A percentile compares a stretch with the other conserved stretches of the same genome.
These are phyloP conservation scores for Rhizopogon parksii DNA, from an alignment of 1,284 basidiomycete genomes.

Conservation along the genomic window DNA sequence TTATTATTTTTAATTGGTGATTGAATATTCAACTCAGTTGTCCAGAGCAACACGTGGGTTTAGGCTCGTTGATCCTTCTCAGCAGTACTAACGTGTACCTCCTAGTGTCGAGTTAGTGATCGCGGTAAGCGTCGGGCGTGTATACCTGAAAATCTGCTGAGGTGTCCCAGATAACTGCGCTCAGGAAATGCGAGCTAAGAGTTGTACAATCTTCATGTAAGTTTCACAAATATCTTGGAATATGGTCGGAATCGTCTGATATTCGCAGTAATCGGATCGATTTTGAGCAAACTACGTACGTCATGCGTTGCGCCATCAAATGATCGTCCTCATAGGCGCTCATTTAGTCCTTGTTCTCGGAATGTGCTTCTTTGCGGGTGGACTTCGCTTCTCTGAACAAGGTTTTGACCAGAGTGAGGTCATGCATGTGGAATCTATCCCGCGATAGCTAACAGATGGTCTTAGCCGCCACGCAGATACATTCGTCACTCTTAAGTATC, in stretches of 20 bases:
- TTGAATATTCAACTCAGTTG: slow-evolving; percentile 3
- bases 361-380: slow-evolving; percentile 78
- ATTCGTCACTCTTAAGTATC: slow-evolving; percentile 76
- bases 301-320: slow-evolving; percentile 8
- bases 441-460: slow-evolving; percentile 1
- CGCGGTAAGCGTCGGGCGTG: slow-evolving; percentile 41
- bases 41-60: slow-evolving; percentile 62
- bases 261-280: slow-evolving; percentile 65
- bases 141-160: slow-evolving; percentile 5
- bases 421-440: neutral
- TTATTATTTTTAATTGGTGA: slow-evolving; percentile 14
- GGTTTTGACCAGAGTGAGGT: slow-evolving; percentile 63
- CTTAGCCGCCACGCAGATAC: slow-evolving; percentile 69
- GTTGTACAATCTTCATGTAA: slow-evolving; percentile 76
- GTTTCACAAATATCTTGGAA: slow-evolving; percentile 22
- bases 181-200: slow-evolving; percentile 77
- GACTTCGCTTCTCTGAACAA: slow-evolving; percentile 71
- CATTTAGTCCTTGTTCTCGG: slow-evolving; percentile 50
- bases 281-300: slow-evolving; percentile 70
- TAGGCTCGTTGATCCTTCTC: neutral
- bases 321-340: slow-evolving; percentile 7
- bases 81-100: slow-evolving; percentile 1
- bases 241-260: neutral
- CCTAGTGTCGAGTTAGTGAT: slow-evolving; percentile 60
- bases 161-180: slow-evolving; percentile 58